Evolutionary conservation across 768 basidiomycete genomes (phyloP), one percentile per base, ranked within the genome.

Genomic region (Leucosporidium yakuticum): DNA sequence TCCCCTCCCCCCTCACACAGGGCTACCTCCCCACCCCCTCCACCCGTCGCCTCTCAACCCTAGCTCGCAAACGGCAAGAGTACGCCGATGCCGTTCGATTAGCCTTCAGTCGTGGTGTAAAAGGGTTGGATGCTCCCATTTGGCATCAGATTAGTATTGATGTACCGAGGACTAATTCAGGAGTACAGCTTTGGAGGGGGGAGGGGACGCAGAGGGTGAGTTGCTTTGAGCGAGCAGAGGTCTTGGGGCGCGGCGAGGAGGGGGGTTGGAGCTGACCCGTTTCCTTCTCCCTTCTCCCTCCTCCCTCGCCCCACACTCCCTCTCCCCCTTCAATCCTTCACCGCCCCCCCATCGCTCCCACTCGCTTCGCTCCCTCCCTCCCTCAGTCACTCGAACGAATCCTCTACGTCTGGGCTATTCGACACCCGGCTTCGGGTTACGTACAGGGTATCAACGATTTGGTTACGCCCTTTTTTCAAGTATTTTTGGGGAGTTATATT

Each of bases 71-170:
- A 80, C 86, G 96, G 54, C 85, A 86, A 74, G 96, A 98, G 79
- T 98, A 98, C 77, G 83, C 85, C 50, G 89, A 89, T 21, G 83
- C 97, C 68, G 94, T 95, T 12, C 85, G 90, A 72, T 82, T 93
- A 23, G 88, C 96, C 21, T 99, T 98, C 77, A 86, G 89, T 19
- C 84, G 90, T 49, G 91, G 91, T 66, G 84, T 85, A 36, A 87
- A 89, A 65, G 87, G 89, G 0, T 83, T 95, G 36, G 95, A 99
- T 79, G 91, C 93, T 75, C 89, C 91, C 79, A 95, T 98, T 77
- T 98, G 96, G 96, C 96, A 98, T 80, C 96, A 99, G 79, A 98
- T 98, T 74, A 91, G 92, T 76, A 98, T 97, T 68, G 96, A 99
- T 76, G 95, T 97, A 9, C 96, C 96, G 17, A 83, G 96, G 62